Base-by-base conservation (phyloP, 257 asterid species). In the Solanum ossicruentum region DNA sequence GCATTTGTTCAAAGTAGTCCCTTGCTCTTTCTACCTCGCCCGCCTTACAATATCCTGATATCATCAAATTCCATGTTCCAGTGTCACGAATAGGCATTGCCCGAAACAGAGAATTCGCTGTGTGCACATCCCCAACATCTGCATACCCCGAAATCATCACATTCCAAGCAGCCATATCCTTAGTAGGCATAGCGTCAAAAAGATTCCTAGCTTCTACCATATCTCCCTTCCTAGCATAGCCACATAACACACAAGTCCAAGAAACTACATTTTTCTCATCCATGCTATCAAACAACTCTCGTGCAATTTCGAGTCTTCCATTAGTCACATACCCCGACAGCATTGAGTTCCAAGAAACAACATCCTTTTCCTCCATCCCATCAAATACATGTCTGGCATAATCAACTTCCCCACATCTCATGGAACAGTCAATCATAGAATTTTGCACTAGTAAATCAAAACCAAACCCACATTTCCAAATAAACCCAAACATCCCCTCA, bases 301-400 rank as follows among this genome's bases (percentile, higher is more conserved):
- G 49, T 18, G 88, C 85, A n/a, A 21, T 28, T 66, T 72, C 70
- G 15, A 84, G 67, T 63, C 84, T 67, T 7, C 66, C 84, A 73
- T 32, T 67, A 55, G 18, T 52, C 66, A 78, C 83, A 52, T 78
- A 78, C 26, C 87, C 87, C 1, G 87, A 67, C 43, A 85, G 23
- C 87, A 85, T 67, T 15, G 84, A 57, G 56, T 85, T 85, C 87
- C 87, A 85, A 78, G 87, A 85, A 47, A 85, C 84, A 49, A 85
- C 85, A 80, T 85, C 87, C 36, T 41, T 85, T 81, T 80, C 87
- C 51, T 80, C 85, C 87, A 85, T 80, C 57, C 73, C 82, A 23
- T 80, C 87, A 69, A 85, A 85, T 77, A 85, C 63, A 43, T 63
- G 51, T 67, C 82, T 73, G 36, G 72, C 87, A 1, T 5, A 85